Base-by-base conservation (phyloP, 1,139 yeast genomes). In the Arxiozyma bovina region DNA sequence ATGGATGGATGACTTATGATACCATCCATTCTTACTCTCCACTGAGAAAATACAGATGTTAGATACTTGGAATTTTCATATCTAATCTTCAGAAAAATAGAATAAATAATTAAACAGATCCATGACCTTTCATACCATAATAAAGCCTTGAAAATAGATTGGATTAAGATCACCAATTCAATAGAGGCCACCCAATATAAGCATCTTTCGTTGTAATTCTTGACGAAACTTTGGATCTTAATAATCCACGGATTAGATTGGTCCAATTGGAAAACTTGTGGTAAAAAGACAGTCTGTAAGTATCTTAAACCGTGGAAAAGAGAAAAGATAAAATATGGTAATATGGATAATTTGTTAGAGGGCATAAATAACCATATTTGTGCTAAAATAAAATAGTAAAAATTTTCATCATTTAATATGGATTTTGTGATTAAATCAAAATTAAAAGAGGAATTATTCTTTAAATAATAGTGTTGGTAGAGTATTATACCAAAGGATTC, bases 401-500 rank as follows among this genome's bases (percentile, higher is more conserved):
- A 75, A 67, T 85, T 86, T 66, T 85, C 93, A 65, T 86, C 89
- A 38, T 71, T 73, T 55, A 75, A 71, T 50, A 69, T 56, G 17
- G 61, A 57, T n/a, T 73, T 69, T 65, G 55, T 67, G 61, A 52
- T 58, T 55, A 53, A 53, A 57, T 60, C 59, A 52, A 56, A 50
- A 59, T 62, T 56, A 62, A 66, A 64, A 22, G 57, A 27, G 53
- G 57, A 27, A 53, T 59, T 62, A 72, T 55, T 74, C 69, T 55
- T 55, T 38, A 58, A 50, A 48, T 58, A 56, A 49, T 66, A 64
- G 48, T 68, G 69, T 63, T 89, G 93, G 70, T 76, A 83, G 38
- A 87, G 71, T 57, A 89, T 86, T 59, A 91, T 81, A 25, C 89
- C 90, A 70, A 88, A 90, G 43, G 96, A 83, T 61, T 77, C 79